Conservation (phyloP, 2,329 filamentous ascomycete species). For the Pseudogymnoascus sp. region DNA sequence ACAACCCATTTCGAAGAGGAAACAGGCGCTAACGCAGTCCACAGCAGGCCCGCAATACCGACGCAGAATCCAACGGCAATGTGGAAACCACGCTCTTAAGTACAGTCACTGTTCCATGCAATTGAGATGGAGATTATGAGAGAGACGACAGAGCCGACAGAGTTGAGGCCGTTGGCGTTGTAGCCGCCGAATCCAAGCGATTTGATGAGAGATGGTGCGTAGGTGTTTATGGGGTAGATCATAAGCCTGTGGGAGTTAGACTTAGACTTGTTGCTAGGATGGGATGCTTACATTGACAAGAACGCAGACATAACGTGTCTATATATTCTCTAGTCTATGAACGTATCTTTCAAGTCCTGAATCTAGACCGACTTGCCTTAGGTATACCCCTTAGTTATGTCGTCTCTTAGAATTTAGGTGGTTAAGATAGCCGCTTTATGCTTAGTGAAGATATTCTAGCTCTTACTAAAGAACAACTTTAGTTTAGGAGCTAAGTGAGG, state of each 20-base stretch:
- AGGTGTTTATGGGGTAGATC: slow-evolving; percentile 13
- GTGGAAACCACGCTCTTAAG: slow-evolving; percentile 9
- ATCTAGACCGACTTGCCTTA: not conserved
- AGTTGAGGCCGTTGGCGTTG: slow-evolving; percentile 5
- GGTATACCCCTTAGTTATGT: not conserved
- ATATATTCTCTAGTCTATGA: not conserved
- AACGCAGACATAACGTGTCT: slow-evolving; percentile 6
- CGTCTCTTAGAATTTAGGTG: not conserved
- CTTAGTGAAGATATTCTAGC: slow-evolving; percentile 14
- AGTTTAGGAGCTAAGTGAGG: slow-evolving; percentile 20
- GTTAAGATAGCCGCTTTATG: slow-evolving; percentile 14
- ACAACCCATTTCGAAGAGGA: slow-evolving; percentile 8
- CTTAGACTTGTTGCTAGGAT: too few species aligned
- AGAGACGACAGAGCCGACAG: not conserved
- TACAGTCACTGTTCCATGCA: slow-evolving; percentile 10
- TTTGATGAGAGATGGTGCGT: not conserved
- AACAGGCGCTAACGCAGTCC: slow-evolving; percentile 2
- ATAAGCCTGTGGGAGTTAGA: not conserved
- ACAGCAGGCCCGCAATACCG: slow-evolving; percentile 8
- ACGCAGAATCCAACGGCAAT: slow-evolving; percentile 1
- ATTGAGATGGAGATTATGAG: slow-evolving; percentile 11
- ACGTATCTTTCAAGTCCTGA: slow-evolving; percentile 2
- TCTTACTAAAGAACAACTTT: slow-evolving; percentile 13
- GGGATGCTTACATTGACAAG: slow-evolving; percentile 5
- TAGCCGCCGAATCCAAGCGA: not conserved